A percentile compares a stretch with the other conserved stretches of the same genome.
These are phyloP conservation scores for Thelephora aurantiotincta DNA, from an alignment of 768 basidiomycete species.

Conservation along the genomic window DNA sequence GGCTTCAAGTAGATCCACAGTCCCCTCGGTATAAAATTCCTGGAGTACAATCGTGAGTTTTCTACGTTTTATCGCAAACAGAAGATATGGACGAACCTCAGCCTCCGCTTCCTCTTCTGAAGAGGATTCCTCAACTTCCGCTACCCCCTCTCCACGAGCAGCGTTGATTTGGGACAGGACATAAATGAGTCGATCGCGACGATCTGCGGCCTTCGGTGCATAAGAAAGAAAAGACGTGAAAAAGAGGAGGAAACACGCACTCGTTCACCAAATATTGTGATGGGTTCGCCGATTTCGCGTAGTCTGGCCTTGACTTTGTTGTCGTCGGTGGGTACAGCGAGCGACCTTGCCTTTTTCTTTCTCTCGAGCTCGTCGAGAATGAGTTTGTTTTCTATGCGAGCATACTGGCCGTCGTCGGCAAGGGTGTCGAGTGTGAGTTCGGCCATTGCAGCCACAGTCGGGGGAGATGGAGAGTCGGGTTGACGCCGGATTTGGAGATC, in stretches of 20 bases:
- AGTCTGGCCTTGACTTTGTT: constrained; percentile 80
- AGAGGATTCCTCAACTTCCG: constrained; percentile 59
- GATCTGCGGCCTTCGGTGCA: constrained; percentile 68
- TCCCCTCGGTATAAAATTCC: constrained; percentile 92
- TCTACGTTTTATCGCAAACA: neutral
- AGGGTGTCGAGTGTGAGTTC: constrained; percentile 68
- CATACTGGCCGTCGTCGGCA: constrained; percentile 69
- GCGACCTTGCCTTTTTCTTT: constrained; percentile 85
- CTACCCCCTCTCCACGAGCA: constrained; percentile 69
- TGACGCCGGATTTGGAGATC: neutral
- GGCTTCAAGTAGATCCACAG: constrained; percentile 74
- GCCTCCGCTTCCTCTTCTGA: constrained; percentile 59
- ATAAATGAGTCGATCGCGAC: constrained; percentile 89
- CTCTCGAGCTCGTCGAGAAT: constrained; percentile 94
- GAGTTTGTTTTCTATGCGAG: constrained; percentile 68
- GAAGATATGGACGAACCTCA: constrained; percentile 31
- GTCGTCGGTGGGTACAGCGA: constrained; percentile 97
- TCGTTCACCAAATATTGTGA: constrained; percentile 94
- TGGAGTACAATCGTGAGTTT: neutral
- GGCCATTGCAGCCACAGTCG: constrained; percentile 36
- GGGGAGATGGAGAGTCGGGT: neutral
- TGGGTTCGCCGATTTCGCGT: constrained; percentile 90
- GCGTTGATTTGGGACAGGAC: constrained; percentile 89
- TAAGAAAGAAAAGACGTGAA: constrained; percentile 6
- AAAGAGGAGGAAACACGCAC: constrained; percentile 35